phyloP scores from a whole-genome alignment of 371 early-diverging fungal genomes.

The Mucor lusitanicus region DNA sequence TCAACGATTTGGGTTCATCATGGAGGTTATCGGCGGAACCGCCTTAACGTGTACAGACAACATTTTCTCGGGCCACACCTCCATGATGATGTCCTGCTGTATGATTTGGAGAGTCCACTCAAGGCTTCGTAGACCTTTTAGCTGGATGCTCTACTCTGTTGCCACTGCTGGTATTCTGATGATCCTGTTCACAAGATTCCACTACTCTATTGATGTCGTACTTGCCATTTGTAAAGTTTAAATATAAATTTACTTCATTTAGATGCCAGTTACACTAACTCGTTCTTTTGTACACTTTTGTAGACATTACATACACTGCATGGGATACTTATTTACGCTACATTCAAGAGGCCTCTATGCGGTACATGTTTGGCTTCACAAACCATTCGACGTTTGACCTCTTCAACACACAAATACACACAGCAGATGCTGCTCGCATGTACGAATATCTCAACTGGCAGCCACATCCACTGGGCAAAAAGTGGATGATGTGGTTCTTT shows the following conservation, averaged over 20 bases:
- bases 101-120: constrained; percentile 70
- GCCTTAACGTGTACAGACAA: constrained; percentile 72
- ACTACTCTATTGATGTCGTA: constrained; percentile 73
- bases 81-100: constrained; percentile 59
- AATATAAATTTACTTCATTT: background rate
- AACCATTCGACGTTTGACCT: constrained; percentile 27
- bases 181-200: constrained; percentile 66
- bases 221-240: constrained; percentile 59
- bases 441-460: constrained; percentile 41
- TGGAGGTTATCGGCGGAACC: constrained; percentile 25
- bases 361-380: constrained; percentile 33
- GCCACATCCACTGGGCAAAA: constrained; percentile 29
- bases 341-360: constrained; percentile 33
- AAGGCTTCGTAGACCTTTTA: constrained; percentile 43
- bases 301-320: constrained; percentile 37
- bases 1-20: constrained; percentile 32
- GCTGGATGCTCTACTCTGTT: constrained; percentile 54
- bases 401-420: constrained; percentile 24
- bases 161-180: constrained; percentile 53
- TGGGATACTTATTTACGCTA: constrained; percentile 40
- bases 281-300: background rate
- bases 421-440: constrained; percentile 15
- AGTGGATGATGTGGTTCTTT: constrained; percentile 35
- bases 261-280: background rate
- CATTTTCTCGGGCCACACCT: constrained; percentile 77